Base-by-base conservation (phyloP, 2,329 filamentous ascomycete genomes). In the Colletotrichum orchidophilum region DNA sequence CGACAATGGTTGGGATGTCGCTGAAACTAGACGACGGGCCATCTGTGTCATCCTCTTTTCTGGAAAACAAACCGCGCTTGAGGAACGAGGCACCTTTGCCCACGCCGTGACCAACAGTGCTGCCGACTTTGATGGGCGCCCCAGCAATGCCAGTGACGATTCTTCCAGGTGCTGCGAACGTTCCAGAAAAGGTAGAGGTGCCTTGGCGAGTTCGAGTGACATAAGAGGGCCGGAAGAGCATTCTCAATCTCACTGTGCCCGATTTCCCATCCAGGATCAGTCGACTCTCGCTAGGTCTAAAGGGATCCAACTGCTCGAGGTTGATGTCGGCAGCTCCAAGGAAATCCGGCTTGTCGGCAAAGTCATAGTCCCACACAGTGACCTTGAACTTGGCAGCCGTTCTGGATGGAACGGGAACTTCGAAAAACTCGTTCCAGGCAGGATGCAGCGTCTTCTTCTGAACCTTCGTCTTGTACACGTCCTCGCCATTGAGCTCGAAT, bases 391-490 rank as follows among this genome's bases (percentile, higher is more conserved):
- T 90, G 46, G 95, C 93, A 0, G 88, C 94, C 18, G 95, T 97
- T 70, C 96, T 89, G 15, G 95, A 97, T 21, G 94, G 91, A 63
- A 99, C 85, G 1, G 91, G 86, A 1, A 94, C 87, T 80, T 98
- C 95, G 77, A 99, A 99, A 81, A 91, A 95, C 79, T 99, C 96
- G 78, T 98, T 98, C 97, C 97, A 99, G 0, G 91, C 89, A 0
- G 96, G 96, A 75, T 96, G 92, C 3, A 99, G 88, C 0, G 96
- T 98, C 88, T 99, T 99, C 89, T 98, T 99, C 80, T 96, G 92
- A 2, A 92, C 91, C 83, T 98, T 97, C 54, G 95, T 97, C 87
- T 98, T 99, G 90, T 94, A 95, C 0, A 98, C 89, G 68, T 97
- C 93, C 77, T 94, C 91, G 57, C 93, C 95, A 77, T 97, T 96